phyloP scores from a whole-genome alignment of 768 basidiomycete species.

The Tephrocybe sp. region DNA sequence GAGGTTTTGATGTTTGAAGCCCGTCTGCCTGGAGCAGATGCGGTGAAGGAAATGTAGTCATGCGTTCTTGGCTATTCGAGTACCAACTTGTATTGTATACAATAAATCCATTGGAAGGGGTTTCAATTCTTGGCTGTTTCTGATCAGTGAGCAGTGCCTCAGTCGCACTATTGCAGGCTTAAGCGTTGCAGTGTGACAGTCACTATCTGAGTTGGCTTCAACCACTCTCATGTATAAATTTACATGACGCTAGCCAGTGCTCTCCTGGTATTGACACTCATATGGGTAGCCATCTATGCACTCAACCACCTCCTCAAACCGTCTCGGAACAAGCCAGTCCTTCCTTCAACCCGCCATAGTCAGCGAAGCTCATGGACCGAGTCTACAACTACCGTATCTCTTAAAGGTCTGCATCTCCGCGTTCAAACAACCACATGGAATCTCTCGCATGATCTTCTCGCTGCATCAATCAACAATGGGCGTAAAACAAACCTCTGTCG shows the following conservation, averaged over 20 bases:
- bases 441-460: slow-evolving; percentile 40
- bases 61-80: slow-evolving; percentile 16
- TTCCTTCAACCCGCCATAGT: slow-evolving; percentile 9
- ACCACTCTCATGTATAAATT: background rate
- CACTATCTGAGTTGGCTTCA: background rate
- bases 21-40: slow-evolving; percentile 17
- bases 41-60: slow-evolving; percentile 14
- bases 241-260: slow-evolving; percentile 22
- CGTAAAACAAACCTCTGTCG: slow-evolving; percentile 22
- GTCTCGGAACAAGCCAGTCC: slow-evolving; percentile 6
- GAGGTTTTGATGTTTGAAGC: slow-evolving; percentile 11
- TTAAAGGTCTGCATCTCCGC: slow-evolving; percentile 31
- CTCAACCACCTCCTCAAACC: slow-evolving; percentile 16
- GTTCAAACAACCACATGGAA: slow-evolving; percentile 54
- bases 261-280: slow-evolving; percentile 18
- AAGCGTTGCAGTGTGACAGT: no score
- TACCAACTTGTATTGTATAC: slow-evolving; percentile 12
- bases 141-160: background rate
- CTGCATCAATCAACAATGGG: slow-evolving; percentile 29
- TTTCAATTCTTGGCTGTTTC: background rate
- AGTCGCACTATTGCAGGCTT: no score
- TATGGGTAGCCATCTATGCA: slow-evolving; percentile 25
- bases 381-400: slow-evolving; percentile 19
- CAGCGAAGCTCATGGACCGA: slow-evolving; percentile 14
- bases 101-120: slow-evolving; percentile 12